These are phyloP conservation scores for Xerocomus cyaneibrunnescens DNA, from an alignment of 1,284 basidiomycete species.

Conservation along the genomic window DNA sequence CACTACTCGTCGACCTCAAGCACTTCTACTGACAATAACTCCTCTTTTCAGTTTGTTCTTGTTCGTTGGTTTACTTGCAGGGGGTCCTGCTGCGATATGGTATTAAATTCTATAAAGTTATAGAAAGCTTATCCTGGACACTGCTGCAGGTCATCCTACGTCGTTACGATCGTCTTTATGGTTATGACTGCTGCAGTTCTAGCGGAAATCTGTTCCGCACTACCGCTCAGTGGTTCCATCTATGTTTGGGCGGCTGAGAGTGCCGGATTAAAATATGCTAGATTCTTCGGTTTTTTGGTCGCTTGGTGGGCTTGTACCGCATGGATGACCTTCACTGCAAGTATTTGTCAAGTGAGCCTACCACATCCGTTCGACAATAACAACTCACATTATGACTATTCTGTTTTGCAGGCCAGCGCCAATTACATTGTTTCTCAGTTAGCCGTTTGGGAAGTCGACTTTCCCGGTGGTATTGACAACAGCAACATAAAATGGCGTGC, in stretches of 20 bases:
- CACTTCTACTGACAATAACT: neutral
- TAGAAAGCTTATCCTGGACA: constrained; percentile 1
- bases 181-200: constrained; percentile 80
- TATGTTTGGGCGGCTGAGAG: constrained; percentile 91
- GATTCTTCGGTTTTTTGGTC: constrained; percentile 83
- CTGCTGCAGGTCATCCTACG: constrained; percentile 68
- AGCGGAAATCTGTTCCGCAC: constrained; percentile 83
- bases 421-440: constrained; percentile 84
- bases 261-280: constrained; percentile 77
- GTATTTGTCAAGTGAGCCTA: constrained; percentile 69
- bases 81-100: constrained; percentile 84
- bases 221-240: constrained; percentile 84
- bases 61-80: constrained; percentile 79
- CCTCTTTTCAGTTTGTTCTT: constrained; percentile 57
- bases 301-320: constrained; percentile 89
- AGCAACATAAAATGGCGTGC: constrained; percentile 80
- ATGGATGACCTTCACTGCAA: constrained; percentile 87
- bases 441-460: constrained; percentile 74
- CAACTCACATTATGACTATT: neutral
- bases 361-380: neutral
- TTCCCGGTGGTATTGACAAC: constrained; percentile 71
- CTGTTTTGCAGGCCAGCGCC: constrained; percentile 60
- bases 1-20: constrained; percentile 6
- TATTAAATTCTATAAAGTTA: constrained; percentile 26
- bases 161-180: constrained; percentile 81